phyloP scores from a whole-genome alignment of 2,329 filamentous ascomycete species.

The Neofusicoccum sp. region DNA sequence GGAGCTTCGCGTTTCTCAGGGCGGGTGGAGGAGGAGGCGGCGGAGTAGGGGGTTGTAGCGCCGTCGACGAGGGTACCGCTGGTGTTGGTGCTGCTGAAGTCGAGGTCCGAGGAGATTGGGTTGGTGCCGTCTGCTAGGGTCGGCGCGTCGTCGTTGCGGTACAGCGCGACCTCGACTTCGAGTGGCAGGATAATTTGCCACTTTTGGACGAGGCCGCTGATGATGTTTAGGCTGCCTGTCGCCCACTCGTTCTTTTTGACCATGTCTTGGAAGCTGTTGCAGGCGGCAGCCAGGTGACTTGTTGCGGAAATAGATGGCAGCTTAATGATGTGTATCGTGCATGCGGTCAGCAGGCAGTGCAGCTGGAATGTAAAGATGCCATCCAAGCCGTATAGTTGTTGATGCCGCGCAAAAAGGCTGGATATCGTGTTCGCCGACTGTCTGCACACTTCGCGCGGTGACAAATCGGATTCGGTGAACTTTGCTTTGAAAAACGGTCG shows the following conservation, averaged over 20 bases:
- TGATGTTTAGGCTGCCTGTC: conserved; percentile 19
- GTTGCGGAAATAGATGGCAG: conserved; percentile 23
- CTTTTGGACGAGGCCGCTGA: conserved; percentile 23
- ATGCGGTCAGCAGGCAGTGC: conserved; percentile 24
- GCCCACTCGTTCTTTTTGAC: conserved; percentile 23
- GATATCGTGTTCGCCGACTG: conserved; percentile 23
- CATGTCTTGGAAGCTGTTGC: conserved; percentile 25
- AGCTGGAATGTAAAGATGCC: conserved; percentile 25
- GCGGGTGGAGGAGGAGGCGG: background rate
- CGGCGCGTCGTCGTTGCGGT: conserved; percentile 15
- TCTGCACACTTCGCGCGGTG: conserved; percentile 22
- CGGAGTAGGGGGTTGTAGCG: background rate
- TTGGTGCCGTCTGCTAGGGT: background rate
- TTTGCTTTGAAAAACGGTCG: conserved; percentile 24
- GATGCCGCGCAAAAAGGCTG: conserved; percentile 22
- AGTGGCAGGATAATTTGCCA: conserved; percentile 26
- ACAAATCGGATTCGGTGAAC: conserved; percentile 21
- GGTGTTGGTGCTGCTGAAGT: conserved; percentile 1
- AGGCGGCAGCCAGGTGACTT: conserved; percentile 48
- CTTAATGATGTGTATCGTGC: conserved; percentile 26
- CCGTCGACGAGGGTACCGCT: background rate
- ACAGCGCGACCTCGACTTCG: conserved; percentile 24
- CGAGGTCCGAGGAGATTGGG: background rate
- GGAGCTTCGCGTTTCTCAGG: background rate
- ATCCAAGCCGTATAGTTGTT: conserved; percentile 19